phyloP scores from a whole-genome alignment of 2,329 filamentous ascomycete species.

The Calonectria pauciramosa region DNA sequence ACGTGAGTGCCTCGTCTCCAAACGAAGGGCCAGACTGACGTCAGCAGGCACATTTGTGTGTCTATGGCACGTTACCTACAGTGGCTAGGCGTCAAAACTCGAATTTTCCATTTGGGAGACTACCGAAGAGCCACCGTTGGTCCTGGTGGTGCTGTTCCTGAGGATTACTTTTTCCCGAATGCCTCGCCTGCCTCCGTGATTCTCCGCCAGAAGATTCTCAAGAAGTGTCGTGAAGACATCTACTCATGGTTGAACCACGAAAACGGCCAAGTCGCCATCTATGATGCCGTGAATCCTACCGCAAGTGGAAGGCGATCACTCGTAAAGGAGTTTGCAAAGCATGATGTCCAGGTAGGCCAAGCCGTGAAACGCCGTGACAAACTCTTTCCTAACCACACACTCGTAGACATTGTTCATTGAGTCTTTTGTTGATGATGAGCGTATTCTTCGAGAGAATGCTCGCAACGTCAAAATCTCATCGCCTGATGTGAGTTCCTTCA shows the following conservation, averaged over 20 bases:
- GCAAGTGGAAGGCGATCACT: conserved; percentile 84
- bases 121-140: conserved; percentile 94
- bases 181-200: conserved; percentile 94
- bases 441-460: conserved; percentile 96
- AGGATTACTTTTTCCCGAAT: conserved; percentile 98
- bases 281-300: conserved; percentile 96
- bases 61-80: conserved; percentile 94
- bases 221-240: conserved; percentile 97
- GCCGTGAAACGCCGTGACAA: too few relatives aligned
- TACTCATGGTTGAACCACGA: conserved; percentile 97
- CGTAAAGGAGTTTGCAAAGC: conserved; percentile 97
- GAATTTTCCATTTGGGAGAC: conserved; percentile 97
- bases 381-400: conserved; percentile 9
- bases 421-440: conserved; percentile 92
- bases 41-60: conserved; percentile 86
- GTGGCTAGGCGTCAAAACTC: conserved; percentile 98
- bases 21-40: conserved; percentile 32
- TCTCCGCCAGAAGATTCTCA: conserved; percentile 94
- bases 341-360: conserved; percentile 83
- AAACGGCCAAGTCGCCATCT: conserved; percentile 98
- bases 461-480: conserved; percentile 98
- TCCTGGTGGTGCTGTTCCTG: conserved; percentile 85
- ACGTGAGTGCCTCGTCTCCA: conserved; percentile 71
- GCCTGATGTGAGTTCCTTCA: conserved; percentile 77
- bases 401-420: conserved; percentile 93